Evolutionary conservation across 2,329 filamentous ascomycete species (phyloP).

Genomic region (Didymella pomorum): DNA sequence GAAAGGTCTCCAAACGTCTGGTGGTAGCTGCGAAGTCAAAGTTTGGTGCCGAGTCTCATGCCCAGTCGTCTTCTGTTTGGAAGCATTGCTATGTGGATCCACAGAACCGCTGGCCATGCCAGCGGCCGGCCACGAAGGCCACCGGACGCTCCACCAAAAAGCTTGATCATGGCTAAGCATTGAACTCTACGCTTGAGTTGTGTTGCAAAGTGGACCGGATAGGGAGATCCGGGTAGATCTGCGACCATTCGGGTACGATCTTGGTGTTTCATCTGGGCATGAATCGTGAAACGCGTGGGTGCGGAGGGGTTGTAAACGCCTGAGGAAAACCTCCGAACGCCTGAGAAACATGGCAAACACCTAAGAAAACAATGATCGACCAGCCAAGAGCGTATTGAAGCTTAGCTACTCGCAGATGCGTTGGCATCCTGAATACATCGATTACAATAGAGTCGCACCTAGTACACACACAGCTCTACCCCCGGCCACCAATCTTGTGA

Average conservation of each 20-base stretch:
- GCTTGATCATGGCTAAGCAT: slow-evolving; percentile 19
- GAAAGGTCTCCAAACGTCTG: slow-evolving; percentile 8
- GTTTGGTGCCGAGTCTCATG: slow-evolving; percentile 21
- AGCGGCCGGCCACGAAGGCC: neutral
- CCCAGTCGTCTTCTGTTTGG: slow-evolving; percentile 18
- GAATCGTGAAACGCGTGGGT: slow-evolving; percentile 14
- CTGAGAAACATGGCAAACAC: neutral
- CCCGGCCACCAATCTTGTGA: neutral
- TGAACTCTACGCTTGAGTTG: slow-evolving; percentile 10
- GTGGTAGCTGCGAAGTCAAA: neutral
- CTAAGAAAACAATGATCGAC: slow-evolving; percentile 1
- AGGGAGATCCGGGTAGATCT: slow-evolving; percentile 15
- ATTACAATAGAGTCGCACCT: neutral
- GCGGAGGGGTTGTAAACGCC: slow-evolving; percentile 13
- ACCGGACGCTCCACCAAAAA: neutral
- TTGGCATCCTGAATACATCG: neutral
- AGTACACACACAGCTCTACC: neutral
- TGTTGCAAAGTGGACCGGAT: slow-evolving; percentile 14
- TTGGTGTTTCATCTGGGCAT: slow-evolving; percentile 22
- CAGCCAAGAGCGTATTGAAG: neutral
- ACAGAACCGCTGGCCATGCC: neutral
- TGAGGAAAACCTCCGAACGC: slow-evolving; percentile 15
- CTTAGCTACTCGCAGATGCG: neutral
- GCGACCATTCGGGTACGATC: slow-evolving; percentile 19
- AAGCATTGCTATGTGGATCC: slow-evolving; percentile 6